These are phyloP conservation scores for Kazachstania viticola DNA, from an alignment of 805 yeast genomes.

Conservation along the genomic window DNA sequence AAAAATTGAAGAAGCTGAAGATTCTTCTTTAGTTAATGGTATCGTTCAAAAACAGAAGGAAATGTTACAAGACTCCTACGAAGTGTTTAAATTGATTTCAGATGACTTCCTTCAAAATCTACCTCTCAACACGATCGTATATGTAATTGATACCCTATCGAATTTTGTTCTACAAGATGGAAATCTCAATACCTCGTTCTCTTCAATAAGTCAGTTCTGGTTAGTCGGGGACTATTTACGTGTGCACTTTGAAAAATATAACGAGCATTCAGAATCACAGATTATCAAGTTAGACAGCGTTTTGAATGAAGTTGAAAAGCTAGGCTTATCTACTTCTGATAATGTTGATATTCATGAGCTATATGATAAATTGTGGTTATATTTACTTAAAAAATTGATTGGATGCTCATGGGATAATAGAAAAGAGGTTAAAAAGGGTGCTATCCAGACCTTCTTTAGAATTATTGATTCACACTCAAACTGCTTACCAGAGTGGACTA, in stretches of 20 bases:
- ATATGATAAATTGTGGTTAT: conserved; percentile 45
- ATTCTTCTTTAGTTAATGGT: conserved; percentile 22
- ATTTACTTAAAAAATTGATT: conserved; percentile 50
- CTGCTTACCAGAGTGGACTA: conserved; percentile 50
- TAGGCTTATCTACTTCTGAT: conserved; percentile 20
- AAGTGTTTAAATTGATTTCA: conserved; percentile 68
- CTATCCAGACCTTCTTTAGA: conserved; percentile 79
- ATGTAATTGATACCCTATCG: conserved; percentile 59
- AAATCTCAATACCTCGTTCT: conserved; percentile 81
- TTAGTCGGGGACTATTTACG: conserved; percentile 68
- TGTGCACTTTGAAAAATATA: conserved; percentile 6
- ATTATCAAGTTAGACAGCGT: conserved; percentile 1
- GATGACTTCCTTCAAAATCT: conserved; percentile 73
- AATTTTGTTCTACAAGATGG: conserved; percentile 58
- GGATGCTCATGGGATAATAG: conserved; percentile 53
- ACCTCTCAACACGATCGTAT: conserved; percentile 52
- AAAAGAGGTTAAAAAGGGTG: conserved; percentile 78
- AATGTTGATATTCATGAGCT: conserved; percentile 11
- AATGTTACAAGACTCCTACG: conserved; percentile 57
- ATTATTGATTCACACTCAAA: conserved; percentile 63
- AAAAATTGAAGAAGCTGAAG: conserved; percentile 19
- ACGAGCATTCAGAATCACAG: not conserved
- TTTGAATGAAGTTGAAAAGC: conserved; percentile 13
- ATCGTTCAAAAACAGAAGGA: conserved; percentile 38
- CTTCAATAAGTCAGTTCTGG: conserved; percentile 90